Evolutionary conservation across 768 basidiomycete genomes (phyloP), one percentile per base, ranked within the genome.

Genomic region (Tulasnella sp.): DNA sequence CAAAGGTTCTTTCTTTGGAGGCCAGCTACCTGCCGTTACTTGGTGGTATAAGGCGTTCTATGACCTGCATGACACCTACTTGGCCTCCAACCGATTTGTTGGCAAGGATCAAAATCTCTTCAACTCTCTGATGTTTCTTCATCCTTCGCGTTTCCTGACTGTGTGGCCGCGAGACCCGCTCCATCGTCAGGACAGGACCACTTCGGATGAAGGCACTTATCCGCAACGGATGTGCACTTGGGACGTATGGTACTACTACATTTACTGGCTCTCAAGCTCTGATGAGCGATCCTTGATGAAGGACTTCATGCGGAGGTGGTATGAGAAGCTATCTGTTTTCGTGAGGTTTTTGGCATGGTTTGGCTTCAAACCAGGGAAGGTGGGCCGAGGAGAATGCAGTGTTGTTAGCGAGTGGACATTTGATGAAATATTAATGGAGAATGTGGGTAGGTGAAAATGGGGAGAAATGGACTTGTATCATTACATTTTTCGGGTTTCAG

Each of bases 1-100:
- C 40, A 12, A 54, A 76, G 76, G 74, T n/a, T 75, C 76, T 0
- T 77, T 77, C 59, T 78, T 78, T 51, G 77, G 77, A 7, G 75
- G 75, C 8, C 60, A 68, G 0, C 70, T 70, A 1, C 33, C 57
- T 7, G 65, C 72, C 0, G 61, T 77, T 25, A 55, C 64, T 4
- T 76, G 74, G 75, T 77, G 66, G 62, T 58, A 66, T 0, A 49
- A 60, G 12, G 61, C 62, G 1, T 79, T 69, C 59, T 78, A 75
- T 58, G 63, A 67, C 0, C 73, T 73, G 53, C 77, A 77, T 60
- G 65, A 76, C 59, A 53, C 68, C 53, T 77, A 76, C 62, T 68
- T 76, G 33, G 58, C 62, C 5, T 63, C 62, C n/a, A 64, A 64
- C n/a, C 56, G 65, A 7, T 78, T 78, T 57, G 72, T 76, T 15